Evolutionary conservation across 352 stramenopile species (phyloP), one percentile per base, ranked within the genome.

Genomic region (Phytopythium delawarense): DNA sequence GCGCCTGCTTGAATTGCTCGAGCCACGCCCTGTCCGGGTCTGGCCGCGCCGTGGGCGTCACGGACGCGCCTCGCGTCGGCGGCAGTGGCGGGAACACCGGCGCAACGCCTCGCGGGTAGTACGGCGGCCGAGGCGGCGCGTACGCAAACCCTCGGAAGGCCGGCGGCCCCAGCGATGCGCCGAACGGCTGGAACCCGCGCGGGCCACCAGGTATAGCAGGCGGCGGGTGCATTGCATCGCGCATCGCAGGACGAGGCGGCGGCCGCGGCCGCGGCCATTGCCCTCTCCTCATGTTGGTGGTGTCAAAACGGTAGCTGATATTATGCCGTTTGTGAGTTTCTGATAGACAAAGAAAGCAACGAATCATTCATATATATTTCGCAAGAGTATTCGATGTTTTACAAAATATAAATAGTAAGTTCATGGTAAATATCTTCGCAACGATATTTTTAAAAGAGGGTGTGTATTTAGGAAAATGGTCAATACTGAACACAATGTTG

Each of bases 1-100:
- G 50, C 15, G 28, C 4, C 30, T 44, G 50, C 50, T 40, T 57
- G 50, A 57, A 57, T 30, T 44, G 50, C 30, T 21, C 30, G 3
- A 57, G 50, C 50, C 50, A 57, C 32, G 18, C 50, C 6, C 11
- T 30, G 50, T 57, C 50, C 50, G 50, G 30, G 50, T 57, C 50
- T 25, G 35, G 28, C 9, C 30, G 50, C 18, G 50, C n/a, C 20
- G 12, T 11, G 7, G 12, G n/a, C 2, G 25, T 15, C 1, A 15
- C 0, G 25, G 18, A 20, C 18, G 50, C 12, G 50, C 44, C 44
- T 50, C 11, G 30, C 6, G 50, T 1, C 2, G 50, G 16, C 30
- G 35, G 30, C 50, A 39, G 28, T 20, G 50, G 50, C 20, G 28
- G 50, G 7, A 42, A 56, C 0, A 21, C 28, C 13, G 49, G 13